Conservation (phyloP, 495 filamentous ascomycete genomes). For the Neurospora terricola region DNA sequence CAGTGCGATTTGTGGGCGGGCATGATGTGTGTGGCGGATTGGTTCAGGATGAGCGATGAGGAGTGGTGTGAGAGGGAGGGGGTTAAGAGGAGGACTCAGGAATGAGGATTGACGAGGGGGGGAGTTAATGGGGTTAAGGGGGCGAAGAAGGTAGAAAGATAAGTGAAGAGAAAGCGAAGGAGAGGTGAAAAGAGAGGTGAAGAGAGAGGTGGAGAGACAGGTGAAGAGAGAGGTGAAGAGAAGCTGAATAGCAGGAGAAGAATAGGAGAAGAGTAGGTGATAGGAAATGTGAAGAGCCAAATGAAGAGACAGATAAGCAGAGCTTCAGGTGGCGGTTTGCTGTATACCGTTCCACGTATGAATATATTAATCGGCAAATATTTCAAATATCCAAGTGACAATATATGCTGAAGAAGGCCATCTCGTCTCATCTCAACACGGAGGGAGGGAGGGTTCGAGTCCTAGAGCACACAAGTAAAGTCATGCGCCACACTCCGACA, state of each 20-base stretch:
- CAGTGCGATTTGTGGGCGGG: constrained; percentile 24
- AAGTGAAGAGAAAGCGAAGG: background rate
- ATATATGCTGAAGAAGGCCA: background rate
- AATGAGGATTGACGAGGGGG: background rate
- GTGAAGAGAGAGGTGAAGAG: background rate
- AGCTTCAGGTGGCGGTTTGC: too few relatives aligned
- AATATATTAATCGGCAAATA: too few relatives aligned
- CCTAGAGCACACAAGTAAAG: background rate
- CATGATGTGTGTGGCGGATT: constrained; percentile 18
- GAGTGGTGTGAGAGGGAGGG: constrained; percentile 24
- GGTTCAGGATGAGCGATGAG: constrained; percentile 22
- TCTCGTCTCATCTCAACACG: background rate
- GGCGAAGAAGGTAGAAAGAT: background rate
- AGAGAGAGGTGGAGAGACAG: background rate
- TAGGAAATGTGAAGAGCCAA: too few relatives aligned
- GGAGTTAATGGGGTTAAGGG: background rate
- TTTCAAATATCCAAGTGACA: background rate
- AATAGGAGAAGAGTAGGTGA: too few relatives aligned
- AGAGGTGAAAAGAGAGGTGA: background rate
- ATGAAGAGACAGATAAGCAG: too few relatives aligned
- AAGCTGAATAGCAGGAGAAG: background rate
- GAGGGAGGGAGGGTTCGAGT: background rate
- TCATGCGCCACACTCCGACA: background rate
- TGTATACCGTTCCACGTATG: too few relatives aligned
- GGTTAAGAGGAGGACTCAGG: background rate